Percentiles rank a stretch among this genome's conserved stretches.
phyloP scores from a whole-genome alignment of 495 filamentous ascomycete genomes.

The Jackrogersella multiformis region DNA sequence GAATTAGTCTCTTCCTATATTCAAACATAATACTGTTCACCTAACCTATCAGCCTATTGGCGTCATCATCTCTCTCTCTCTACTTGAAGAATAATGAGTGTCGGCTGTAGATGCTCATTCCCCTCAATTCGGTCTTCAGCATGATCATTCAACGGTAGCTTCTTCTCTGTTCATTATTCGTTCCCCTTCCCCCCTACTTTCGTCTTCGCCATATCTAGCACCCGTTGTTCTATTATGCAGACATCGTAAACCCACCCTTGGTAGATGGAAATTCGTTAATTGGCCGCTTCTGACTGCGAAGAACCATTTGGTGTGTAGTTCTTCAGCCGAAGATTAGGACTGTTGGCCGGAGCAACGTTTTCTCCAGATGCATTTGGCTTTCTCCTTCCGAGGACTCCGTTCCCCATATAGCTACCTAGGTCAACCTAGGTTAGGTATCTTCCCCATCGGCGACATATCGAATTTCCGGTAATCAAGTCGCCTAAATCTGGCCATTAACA shows the following conservation, averaged over 20 bases:
- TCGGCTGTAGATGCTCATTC: not conserved
- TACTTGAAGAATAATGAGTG: not conserved
- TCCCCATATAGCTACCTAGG: not conserved
- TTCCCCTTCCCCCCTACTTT: not conserved
- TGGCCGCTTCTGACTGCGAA: not conserved
- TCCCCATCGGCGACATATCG: too few relatives aligned
- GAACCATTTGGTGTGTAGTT: not conserved
- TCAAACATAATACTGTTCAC: too few relatives aligned
- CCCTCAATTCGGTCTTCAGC: not conserved
- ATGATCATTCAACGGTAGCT: not conserved
- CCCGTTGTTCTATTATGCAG: not conserved
- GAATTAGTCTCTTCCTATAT: too few relatives aligned
- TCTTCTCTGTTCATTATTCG: not conserved
- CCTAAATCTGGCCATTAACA: too few relatives aligned
- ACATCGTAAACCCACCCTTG: not conserved
- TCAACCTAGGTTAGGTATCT: too few relatives aligned
- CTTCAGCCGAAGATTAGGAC: not conserved
- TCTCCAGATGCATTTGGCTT: not conserved
- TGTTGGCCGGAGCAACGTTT: not conserved
- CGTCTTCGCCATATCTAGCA: not conserved
- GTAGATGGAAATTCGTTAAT: not conserved
- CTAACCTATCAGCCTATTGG: not conserved
- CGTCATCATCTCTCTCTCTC: not conserved
- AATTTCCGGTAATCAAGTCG: too few relatives aligned
- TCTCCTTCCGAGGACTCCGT: not conserved